Evolutionary conservation across 1,284 basidiomycete genomes (phyloP), one percentile per base, ranked within the genome.

Genomic region (Hymenochaete sp.): DNA sequence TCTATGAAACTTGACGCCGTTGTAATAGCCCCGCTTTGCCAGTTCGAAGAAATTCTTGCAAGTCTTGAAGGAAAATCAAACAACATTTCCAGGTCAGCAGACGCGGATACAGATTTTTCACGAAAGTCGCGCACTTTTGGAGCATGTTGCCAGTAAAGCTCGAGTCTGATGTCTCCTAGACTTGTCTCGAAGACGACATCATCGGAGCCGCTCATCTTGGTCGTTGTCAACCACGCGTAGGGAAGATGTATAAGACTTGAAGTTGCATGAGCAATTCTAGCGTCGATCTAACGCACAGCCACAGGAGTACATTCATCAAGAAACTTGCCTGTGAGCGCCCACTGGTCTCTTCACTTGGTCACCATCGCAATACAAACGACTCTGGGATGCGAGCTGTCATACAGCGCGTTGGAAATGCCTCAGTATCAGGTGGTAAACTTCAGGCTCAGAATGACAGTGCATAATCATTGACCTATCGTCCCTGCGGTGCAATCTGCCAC

Each of bases 1-100:
- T 29, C 92, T 81, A 65, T 96, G 93, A 60, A 95, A 96, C 42
- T 88, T 61, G 1, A 86, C 75, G 11, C 79, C 79, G 55, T 92
- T 91, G 66, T 93, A 93, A 62, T 93, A 87, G 3, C 85, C 85
- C 49, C 81, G 75, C 61, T 80, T 84, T 13, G 87, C 75, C 27
- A 96, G 77, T 56, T 92, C 89, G 47, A 77, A 72, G 64, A 96
- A 96, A 71, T 96, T 96, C 64, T 83, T 79, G 66, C 90, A 95
- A n/a, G 92, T 93, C 87, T 93, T 41, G 1, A 26, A n/a, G 25
- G 19, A 18, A 50, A 43, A 41, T 50, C 35, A 16, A 33, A 36
- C 26, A 38, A 50, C 38, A 33, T 42, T 4, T 35, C 36, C 16
- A 11, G 31, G 22, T 35, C 8, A 5, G 13, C 13, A 16, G 32